Evolutionary conservation across 2,329 filamentous ascomycete species (phyloP), one percentile per base, ranked within the genome.

Genomic region (Sporothrix brasiliensis): DNA sequence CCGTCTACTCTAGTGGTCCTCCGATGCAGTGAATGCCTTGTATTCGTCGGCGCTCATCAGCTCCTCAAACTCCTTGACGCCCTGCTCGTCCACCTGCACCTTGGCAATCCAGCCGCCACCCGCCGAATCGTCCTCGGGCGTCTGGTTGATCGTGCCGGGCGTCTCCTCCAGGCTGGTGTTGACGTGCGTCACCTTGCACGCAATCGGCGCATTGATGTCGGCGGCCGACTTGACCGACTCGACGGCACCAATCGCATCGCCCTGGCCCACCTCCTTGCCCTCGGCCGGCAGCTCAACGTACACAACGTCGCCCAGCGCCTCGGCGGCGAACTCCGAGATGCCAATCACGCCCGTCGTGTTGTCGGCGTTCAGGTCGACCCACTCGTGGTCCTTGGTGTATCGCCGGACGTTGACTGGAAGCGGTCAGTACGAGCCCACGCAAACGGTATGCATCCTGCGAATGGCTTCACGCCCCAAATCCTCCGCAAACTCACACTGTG

Each of bases 181-280:
- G 77, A 89, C 85, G 77, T 91, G 87, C 50, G 88, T 85, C 72
- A 99, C 88, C 75, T 83, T 91, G 78, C 94, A 94, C 68, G 86
- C 83, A 75, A 97, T 87, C 21, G 95, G 95, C 16, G 93, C 90
- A 83, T 97, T 91, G 84, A 99, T 97, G 80, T 99, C 95, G 74
- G 92, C 94, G n/a, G 95, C 95, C 73, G 91, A 95, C 86, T 99
- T 99, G 81, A 99, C 95, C 2, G 93, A 97, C 85, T 99, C 95
- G 76, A 99, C 94, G 72, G 94, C 93, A 75, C 95, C 95, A 75
- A 98, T 91, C 74, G 91, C 86, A 78, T 98, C 94, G 77, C 93
- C 93, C 70, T 89, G 87, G 71, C 82, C 81, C 73, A 97, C 86
- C 76, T 90, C 87, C 75, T 89, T 83, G 74, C 88, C 90, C 70